Conservation (phyloP, 805 yeast species). For the Maudiozyma saulgeensis region DNA sequence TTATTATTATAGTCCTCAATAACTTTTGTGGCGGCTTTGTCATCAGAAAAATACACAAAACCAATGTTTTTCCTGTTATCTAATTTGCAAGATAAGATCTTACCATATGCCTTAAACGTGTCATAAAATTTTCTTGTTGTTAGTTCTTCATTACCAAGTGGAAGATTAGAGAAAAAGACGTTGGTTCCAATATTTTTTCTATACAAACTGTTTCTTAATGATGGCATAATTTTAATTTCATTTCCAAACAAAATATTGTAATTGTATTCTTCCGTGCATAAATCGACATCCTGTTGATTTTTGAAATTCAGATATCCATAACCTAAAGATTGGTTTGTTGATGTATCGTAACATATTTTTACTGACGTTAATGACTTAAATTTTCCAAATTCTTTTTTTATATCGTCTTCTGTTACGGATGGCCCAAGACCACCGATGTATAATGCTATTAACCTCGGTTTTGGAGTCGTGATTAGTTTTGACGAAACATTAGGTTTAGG, state of each 20-base stretch:
- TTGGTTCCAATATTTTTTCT: slow-evolving; percentile 44
- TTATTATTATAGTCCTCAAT: slow-evolving; percentile 29
- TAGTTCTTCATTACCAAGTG: slow-evolving; percentile 26
- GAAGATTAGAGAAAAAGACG: slow-evolving; percentile 41
- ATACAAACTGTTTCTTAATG: slow-evolving; percentile 36
- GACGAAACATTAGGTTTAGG: too few relatives aligned
- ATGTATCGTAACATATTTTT: slow-evolving; percentile 50
- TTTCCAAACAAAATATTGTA: slow-evolving; percentile 33
- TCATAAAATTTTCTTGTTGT: slow-evolving; percentile 43
- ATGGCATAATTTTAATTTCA: slow-evolving; percentile 49
- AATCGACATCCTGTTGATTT: slow-evolving; percentile 40
- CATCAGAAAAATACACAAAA: slow-evolving; percentile 34
- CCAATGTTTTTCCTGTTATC: slow-evolving; percentile 35
- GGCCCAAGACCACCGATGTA: slow-evolving; percentile 57
- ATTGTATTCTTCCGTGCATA: slow-evolving; percentile 50
- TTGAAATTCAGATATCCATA: slow-evolving; percentile 66
- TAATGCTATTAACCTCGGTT: slow-evolving; percentile 26
- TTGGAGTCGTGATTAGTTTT: background rate
- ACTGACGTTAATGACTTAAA: slow-evolving; percentile 44
- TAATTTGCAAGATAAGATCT: slow-evolving; percentile 35
- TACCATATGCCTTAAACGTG: slow-evolving; percentile 40
- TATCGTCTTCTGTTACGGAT: slow-evolving; percentile 39
- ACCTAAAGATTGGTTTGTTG: slow-evolving; percentile 48
- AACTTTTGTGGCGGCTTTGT: slow-evolving; percentile 29
- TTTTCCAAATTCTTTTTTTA: slow-evolving; percentile 36